Conservation (phyloP, 345 rosid species). For the Nephelium lappaceum region DNA sequence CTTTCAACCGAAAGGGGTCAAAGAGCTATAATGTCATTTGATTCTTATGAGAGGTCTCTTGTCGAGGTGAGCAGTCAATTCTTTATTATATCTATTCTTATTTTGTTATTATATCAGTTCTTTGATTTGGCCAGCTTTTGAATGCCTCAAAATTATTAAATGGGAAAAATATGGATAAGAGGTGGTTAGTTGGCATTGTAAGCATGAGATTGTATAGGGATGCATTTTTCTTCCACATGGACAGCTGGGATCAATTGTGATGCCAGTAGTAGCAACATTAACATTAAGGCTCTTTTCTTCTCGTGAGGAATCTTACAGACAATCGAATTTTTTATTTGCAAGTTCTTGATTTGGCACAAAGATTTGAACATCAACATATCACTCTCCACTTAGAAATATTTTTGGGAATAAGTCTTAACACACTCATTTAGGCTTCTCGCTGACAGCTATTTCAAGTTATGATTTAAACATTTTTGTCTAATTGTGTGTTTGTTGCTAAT, state of each 20-base stretch:
- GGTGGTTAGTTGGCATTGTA: too few relatives aligned
- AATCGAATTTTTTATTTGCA: not conserved
- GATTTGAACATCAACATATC: not conserved
- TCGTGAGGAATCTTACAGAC: not conserved
- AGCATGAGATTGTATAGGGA: not conserved
- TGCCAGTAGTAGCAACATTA: not conserved
- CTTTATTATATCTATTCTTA: not conserved
- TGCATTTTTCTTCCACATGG: constrained; percentile 6
- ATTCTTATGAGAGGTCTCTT: constrained; percentile 76
- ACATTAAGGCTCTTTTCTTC: not conserved
- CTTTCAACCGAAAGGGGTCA: constrained; percentile 94
- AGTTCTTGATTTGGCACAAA: not conserved
- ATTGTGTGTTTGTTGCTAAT: constrained; percentile 2
- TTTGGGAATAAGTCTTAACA: not conserved
- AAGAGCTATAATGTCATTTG: constrained; percentile 61
- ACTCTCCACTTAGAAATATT: not conserved
- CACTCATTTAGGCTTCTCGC: constrained; percentile 9
- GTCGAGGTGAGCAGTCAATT: constrained; percentile 59
- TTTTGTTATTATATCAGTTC: constrained; percentile 13
- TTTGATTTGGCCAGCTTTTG: not conserved
- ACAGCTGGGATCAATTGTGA: not conserved
- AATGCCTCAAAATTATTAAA: not conserved
- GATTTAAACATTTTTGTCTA: not conserved
- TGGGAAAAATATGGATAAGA: not conserved
- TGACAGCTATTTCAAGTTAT: not conserved